phyloP scores from a whole-genome alignment of 495 filamentous ascomycete genomes.

The Niebla homalea region DNA sequence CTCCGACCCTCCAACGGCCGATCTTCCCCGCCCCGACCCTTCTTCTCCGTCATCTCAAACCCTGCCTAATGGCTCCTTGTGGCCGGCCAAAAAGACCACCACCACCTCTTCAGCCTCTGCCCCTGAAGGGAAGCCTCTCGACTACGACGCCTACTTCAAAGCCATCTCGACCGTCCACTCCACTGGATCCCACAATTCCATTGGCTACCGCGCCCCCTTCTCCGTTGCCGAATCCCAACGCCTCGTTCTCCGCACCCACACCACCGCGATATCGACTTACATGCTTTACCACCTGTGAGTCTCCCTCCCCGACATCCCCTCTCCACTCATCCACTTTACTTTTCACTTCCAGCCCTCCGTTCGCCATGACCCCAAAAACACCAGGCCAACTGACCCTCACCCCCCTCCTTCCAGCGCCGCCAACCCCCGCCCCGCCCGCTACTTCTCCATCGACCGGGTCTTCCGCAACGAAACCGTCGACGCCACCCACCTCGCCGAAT shows the following conservation, averaged over 20 bases:
- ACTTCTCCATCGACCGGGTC: slow-evolving; percentile 95
- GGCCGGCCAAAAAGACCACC: slow-evolving; percentile 12
- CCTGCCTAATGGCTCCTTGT: slow-evolving; percentile 15
- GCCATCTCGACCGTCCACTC: slow-evolving; percentile 71
- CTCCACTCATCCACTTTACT: slow-evolving; percentile 94
- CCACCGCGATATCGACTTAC: slow-evolving; percentile 75
- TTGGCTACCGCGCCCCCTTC: slow-evolving; percentile 94
- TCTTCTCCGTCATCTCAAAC: slow-evolving; percentile 18
- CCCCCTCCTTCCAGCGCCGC: slow-evolving; percentile 31
- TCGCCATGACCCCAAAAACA: slow-evolving; percentile 14
- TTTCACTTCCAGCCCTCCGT: slow-evolving; percentile 94
- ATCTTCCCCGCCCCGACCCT: slow-evolving; percentile 61
- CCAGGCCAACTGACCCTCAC: too few relatives aligned
- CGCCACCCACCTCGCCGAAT: slow-evolving; percentile 91
- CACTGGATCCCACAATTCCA: slow-evolving; percentile 79
- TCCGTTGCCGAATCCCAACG: slow-evolving; percentile 73
- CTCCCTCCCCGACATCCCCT: slow-evolving; percentile 66
- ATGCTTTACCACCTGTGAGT: slow-evolving; percentile 82
- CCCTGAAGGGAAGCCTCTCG: slow-evolving; percentile 23
- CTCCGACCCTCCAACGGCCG: slow-evolving; percentile 68
- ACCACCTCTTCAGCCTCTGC: slow-evolving; percentile 1
- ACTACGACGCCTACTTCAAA: slow-evolving; percentile 80
- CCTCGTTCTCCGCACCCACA: slow-evolving; percentile 90
- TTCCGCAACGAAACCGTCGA: slow-evolving; percentile 96
- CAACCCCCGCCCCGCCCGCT: slow-evolving; percentile 67